phyloP scores from a whole-genome alignment of 179 eudicot genomes.

The Dionaea muscipula region DNA sequence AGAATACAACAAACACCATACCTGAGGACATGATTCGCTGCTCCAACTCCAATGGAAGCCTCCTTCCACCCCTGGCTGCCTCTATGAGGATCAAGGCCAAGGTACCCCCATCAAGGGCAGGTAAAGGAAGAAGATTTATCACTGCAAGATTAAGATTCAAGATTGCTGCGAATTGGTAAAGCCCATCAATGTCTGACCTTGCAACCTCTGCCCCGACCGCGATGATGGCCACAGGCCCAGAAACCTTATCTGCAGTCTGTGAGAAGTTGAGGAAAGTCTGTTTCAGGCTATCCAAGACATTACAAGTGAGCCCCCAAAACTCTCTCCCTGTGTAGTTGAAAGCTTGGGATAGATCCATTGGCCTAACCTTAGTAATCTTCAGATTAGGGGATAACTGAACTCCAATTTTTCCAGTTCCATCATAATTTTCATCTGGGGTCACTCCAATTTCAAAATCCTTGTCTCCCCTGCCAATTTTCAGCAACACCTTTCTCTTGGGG shows the following conservation, averaged over 20 bases:
- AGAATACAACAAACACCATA: slow-evolving; percentile 50
- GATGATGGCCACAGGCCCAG: slow-evolving; percentile 91
- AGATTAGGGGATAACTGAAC: slow-evolving; percentile 81
- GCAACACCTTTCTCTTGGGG: slow-evolving; percentile 52
- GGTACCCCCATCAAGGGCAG: slow-evolving; percentile 90
- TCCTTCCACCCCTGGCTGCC: slow-evolving; percentile 87
- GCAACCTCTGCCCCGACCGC: slow-evolving; percentile 99
- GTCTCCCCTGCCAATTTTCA: slow-evolving; percentile 43
- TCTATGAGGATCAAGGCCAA: slow-evolving; percentile 81
- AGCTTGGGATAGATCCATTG: slow-evolving; percentile 47
- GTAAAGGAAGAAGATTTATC: slow-evolving; percentile 85
- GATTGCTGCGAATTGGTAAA: slow-evolving; percentile 84
- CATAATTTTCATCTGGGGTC: slow-evolving; percentile 64
- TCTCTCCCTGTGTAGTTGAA: slow-evolving; percentile 53
- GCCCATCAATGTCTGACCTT: slow-evolving; percentile 61
- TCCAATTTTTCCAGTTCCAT: slow-evolving; percentile 90
- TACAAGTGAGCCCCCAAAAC: slow-evolving; percentile 62
- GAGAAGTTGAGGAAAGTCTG: slow-evolving; percentile 83
- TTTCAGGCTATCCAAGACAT: slow-evolving; percentile 72
- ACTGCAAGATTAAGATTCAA: slow-evolving; percentile 84
- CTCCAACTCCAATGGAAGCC: slow-evolving; percentile 76
- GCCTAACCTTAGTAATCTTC: slow-evolving; percentile 40
- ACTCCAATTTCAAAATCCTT: slow-evolving; percentile 41
- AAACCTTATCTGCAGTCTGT: slow-evolving; percentile 72
- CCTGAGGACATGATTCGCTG: slow-evolving; percentile 93